Evolutionary conservation across 2,329 filamentous ascomycete genomes (phyloP).

Genomic region (Parascedosporium putredinis): DNA sequence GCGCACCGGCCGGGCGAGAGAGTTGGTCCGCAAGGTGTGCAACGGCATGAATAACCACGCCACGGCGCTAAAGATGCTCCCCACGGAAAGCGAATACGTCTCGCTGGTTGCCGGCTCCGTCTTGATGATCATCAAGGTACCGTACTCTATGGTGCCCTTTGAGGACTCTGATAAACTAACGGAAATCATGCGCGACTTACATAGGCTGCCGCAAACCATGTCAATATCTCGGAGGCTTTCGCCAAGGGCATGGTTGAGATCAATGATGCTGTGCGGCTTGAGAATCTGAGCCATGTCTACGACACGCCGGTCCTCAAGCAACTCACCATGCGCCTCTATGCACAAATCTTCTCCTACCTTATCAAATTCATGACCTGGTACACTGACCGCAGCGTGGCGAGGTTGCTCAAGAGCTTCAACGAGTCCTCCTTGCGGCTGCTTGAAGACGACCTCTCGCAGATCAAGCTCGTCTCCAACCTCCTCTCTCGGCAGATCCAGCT

Average conservation of each 20-base stretch:
- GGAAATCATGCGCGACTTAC: background rate
- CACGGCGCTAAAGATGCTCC: constrained; percentile 12
- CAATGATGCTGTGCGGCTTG: constrained; percentile 12
- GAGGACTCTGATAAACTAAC: no score
- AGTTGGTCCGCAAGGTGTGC: constrained; percentile 11
- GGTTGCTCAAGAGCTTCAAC: constrained; percentile 12
- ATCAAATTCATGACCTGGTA: constrained; percentile 13
- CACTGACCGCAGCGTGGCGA: constrained; percentile 10
- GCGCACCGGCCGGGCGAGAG: constrained; percentile 7
- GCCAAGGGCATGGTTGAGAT: constrained; percentile 11
- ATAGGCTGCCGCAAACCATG: constrained; percentile 13
- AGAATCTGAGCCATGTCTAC: constrained; percentile 10
- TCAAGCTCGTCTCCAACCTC: constrained; percentile 8
- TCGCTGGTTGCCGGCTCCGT: constrained; percentile 12
- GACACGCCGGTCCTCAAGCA: constrained; percentile 7
- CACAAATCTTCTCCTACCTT: constrained; percentile 12
- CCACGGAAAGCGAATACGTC: constrained; percentile 11
- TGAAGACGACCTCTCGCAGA: constrained; percentile 9
- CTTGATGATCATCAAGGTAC: constrained; percentile 12
- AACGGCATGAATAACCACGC: constrained; percentile 13
- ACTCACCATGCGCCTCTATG: constrained; percentile 12
- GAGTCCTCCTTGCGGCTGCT: constrained; percentile 9
- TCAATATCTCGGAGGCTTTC: constrained; percentile 11
- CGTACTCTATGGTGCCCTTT: no score
- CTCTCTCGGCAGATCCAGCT: constrained; percentile 10